phyloP scores from a whole-genome alignment of 768 basidiomycete species.

The Lentinula sp. region DNA sequence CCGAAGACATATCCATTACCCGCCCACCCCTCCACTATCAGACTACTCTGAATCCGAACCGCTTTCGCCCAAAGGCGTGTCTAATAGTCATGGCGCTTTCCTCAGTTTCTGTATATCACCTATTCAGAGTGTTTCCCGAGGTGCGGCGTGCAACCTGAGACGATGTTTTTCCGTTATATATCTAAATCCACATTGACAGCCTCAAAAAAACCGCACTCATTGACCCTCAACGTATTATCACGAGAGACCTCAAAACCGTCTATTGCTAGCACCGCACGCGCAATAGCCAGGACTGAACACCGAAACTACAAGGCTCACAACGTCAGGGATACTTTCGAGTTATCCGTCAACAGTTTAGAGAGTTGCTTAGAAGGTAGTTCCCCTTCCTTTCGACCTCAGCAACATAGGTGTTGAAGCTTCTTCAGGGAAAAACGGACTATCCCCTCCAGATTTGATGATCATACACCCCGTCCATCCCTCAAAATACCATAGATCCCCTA shows the following conservation, averaged over 20 bases:
- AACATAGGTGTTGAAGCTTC: slow-evolving; percentile 7
- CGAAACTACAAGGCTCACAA: slow-evolving; percentile 14
- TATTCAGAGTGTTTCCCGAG: not conserved
- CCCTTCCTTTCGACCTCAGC: not conserved
- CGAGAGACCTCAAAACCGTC: slow-evolving; percentile 58
- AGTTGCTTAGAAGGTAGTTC: slow-evolving; percentile 53
- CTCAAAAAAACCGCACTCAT: slow-evolving; percentile 12
- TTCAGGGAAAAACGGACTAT: slow-evolving; percentile 46
- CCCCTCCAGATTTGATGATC: slow-evolving; percentile 73
- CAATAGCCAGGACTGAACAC: slow-evolving; percentile 29
- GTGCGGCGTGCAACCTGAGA: not conserved
- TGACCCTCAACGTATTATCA: slow-evolving; percentile 50
- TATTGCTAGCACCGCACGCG: slow-evolving; percentile 48
- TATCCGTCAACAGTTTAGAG: slow-evolving; percentile 42
- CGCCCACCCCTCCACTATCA: slow-evolving; percentile 72
- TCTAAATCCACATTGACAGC: slow-evolving; percentile 4
- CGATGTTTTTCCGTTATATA: not conserved
- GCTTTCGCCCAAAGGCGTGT: slow-evolving; percentile 40
- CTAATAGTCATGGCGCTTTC: slow-evolving; percentile 12
- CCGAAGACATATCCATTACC: slow-evolving; percentile 47
- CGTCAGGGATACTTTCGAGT: slow-evolving; percentile 16
- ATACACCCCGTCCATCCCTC: slow-evolving; percentile 50
- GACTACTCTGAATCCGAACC: slow-evolving; percentile 64
- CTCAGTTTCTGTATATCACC: slow-evolving; percentile 16
- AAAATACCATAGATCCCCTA: slow-evolving; percentile 31